Conservation (phyloP, 73 alveolate genomes). For the Durusdinium trenchii region DNA sequence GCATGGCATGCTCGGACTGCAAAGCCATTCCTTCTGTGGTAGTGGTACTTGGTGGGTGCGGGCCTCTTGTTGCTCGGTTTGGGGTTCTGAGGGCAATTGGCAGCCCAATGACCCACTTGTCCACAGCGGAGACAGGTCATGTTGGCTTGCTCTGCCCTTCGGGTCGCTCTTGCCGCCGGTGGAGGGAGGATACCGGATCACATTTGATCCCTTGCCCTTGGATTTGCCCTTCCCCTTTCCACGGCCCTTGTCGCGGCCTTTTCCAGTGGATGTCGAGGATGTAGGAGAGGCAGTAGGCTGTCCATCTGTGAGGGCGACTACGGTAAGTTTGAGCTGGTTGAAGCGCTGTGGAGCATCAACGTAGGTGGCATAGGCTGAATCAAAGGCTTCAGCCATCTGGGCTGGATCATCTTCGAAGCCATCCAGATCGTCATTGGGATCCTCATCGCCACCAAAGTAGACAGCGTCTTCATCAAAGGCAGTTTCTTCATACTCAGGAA, state of each 20-base stretch:
- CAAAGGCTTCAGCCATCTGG: neutral
- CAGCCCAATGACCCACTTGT: neutral
- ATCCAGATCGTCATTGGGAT: neutral
- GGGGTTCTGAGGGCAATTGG: neutral
- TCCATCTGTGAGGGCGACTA: neutral
- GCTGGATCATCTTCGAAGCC: neutral
- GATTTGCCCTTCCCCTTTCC: neutral
- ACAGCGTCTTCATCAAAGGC: neutral
- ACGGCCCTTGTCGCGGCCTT: neutral
- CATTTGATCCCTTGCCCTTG: neutral
- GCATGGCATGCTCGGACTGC: neutral
- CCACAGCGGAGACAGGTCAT: conserved; percentile 4
- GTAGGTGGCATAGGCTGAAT: neutral
- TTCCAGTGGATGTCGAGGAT: neutral
- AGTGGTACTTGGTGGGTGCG: neutral
- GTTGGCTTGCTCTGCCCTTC: neutral
- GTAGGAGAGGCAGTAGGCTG: neutral
- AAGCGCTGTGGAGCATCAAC: neutral
- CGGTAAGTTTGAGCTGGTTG: neutral
- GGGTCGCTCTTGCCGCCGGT: neutral
- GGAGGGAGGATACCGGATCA: too few species aligned
- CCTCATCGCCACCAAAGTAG: neutral
- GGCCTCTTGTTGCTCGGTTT: neutral
- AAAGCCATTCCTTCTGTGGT: neutral
- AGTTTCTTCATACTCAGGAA: neutral